Evolutionary conservation across 129 eudicot species (phyloP), one percentile per base, ranked within the genome.

Genomic region (Artemisia tridentata): DNA sequence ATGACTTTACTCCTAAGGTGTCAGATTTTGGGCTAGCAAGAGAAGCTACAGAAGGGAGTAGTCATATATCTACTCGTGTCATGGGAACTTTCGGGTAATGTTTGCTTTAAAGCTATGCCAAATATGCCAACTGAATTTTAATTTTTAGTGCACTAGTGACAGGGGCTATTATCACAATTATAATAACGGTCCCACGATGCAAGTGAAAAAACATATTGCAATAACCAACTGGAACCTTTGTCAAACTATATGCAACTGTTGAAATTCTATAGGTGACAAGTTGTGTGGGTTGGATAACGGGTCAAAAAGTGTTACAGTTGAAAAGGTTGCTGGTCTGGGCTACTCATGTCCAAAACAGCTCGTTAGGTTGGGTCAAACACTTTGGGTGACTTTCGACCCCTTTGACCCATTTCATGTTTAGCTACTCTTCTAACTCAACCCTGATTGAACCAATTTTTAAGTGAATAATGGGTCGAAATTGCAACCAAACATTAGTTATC

Each of bases 71-170:
- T 29, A 93, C 99, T 1, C 87, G 96, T 43, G 99, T 93, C 72
- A 93, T 90, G 99, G 99, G 99, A 69, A 93, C 99, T 73, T 93
- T 90, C 54, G 99, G 99, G 99, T 93, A 38, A 87, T 57, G 76
- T 72, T 8, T 80, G 74, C 48, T 47, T 71, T 38, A 69, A 43
- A 27, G 31, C 31, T 27, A 27, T 27, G 31, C 31, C 31, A 27
- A 59, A 58, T 13, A 59, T 69, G 63, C 80, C 75, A 53, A 58
- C 34, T 52, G 11, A 13, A 60, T 68, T 11, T 31, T 46, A 27
- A 67, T 57, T 46, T 18, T 52, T 48, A n/a, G 14, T 20, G 14
- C 65, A 51, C 51, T 38, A 1, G 10, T 7, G 45, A 38, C 45
- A 5, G 6, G 43, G 9, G 10, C 4, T 38, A 38, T 38, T 38